Base-by-base conservation (phyloP, 768 basidiomycete species). In the Tephrocybe sp. region DNA sequence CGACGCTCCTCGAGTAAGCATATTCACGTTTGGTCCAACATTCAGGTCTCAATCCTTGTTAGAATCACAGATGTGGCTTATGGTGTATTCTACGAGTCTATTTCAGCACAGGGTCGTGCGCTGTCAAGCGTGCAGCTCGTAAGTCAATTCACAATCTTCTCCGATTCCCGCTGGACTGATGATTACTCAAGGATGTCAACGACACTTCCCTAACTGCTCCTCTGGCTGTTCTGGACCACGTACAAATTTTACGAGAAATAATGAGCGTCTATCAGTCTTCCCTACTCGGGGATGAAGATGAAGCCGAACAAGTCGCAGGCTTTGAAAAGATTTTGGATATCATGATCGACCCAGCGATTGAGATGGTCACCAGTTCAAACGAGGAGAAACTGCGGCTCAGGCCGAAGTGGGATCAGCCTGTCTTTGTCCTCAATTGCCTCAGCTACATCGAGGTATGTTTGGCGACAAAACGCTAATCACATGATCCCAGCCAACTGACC, bases 201-300 rank as follows among this genome's bases (percentile, higher is more conserved):
- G 92, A 94, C 53, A 70, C 80, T 0, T 80, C 86, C 0, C 69
- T 88, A 5, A 75, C 79, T 1, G 88, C 94, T 1, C 92, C 94
- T 0, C 72, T 86, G 5, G 72, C 79, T 0, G 81, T 98, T 16
- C 78, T 93, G 27, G 92, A 97, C 56, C 84, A 93, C 36, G 76
- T 81, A 0, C 88, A 91, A 53, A 83, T 91, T 49, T 74, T 98
- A 8, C 84, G 88, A 11, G 93, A 97, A 64, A 83, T 97, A 55
- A 88, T 94, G 82, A 67, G 75, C 1, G 93, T 97, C 4, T 94
- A 95, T 64, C 83, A 90, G 27, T 87, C 88, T 0, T 94, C 94
- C 0, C 76, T 94, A 24, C 72, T 93, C 9, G 87, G 83, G 9
- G 81, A 84, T 24, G 79, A 82, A 52, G 70, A 77, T 34, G 64